Conservation (phyloP, 139 green algal genomes). For the Picochlorum costavermella region DNA sequence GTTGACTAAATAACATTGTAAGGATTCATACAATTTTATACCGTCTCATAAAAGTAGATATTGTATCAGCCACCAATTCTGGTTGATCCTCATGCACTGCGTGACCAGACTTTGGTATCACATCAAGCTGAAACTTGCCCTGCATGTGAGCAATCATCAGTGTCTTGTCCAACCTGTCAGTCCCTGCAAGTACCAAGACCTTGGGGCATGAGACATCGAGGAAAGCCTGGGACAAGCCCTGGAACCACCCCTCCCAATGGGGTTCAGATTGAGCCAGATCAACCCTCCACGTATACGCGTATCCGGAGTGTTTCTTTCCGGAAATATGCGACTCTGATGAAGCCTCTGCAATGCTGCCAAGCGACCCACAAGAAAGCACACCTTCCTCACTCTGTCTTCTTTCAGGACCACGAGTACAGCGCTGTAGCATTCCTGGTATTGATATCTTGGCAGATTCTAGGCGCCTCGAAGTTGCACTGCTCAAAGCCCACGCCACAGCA, state of each 20-base stretch:
- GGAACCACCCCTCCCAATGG: constrained; percentile 86
- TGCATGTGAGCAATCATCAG: constrained; percentile 95
- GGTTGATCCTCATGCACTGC: constrained; percentile 87
- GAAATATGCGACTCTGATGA: not conserved
- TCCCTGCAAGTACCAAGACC: constrained; percentile 81
- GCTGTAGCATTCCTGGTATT: constrained; percentile 49
- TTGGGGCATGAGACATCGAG: constrained; percentile 63
- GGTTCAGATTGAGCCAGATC: constrained; percentile 45
- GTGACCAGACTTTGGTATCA: constrained; percentile 83
- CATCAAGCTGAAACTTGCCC: constrained; percentile 87
- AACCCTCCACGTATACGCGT: constrained; percentile 53
- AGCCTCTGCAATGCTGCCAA: constrained; percentile 3
- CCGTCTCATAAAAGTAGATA: constrained; percentile 61
- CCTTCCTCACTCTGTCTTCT: not conserved
- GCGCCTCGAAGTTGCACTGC: constrained; percentile 36
- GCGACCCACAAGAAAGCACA: not conserved
- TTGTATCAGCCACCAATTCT: constrained; percentile 42
- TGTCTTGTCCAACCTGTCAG: constrained; percentile 77
- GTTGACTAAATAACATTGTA: not conserved
- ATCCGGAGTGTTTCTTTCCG: not conserved
- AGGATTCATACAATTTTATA: constrained; percentile 45
- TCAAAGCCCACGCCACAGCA: constrained; percentile 48
- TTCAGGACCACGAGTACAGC: no score
- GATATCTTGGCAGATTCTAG: constrained; percentile 46
- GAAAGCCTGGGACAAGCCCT: constrained; percentile 70